Base-by-base conservation (phyloP, 1,139 yeast genomes). In the Suhomyces taliae region DNA sequence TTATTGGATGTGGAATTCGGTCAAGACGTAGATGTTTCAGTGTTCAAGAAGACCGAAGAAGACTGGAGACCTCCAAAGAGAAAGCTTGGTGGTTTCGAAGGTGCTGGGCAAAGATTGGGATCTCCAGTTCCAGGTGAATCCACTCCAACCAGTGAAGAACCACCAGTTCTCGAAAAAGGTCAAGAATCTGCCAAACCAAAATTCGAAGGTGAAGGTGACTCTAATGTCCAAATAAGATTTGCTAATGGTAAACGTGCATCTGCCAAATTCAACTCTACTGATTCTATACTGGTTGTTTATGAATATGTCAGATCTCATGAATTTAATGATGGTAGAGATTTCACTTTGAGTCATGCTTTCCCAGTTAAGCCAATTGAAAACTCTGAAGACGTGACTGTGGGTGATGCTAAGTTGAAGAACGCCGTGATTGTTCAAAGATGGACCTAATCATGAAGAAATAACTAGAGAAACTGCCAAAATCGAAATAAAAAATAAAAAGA, bases 11-110 rank as follows among this genome's bases (percentile, higher is more conserved):
- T 93, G 10, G 83, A 85, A 58, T 83, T 83, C 60, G 96, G 96
- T 39, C 98, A 93, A 69, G 95, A 89, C 54, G 98, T 95, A n/a
- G 97, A 91, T 63, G 97, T 93, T 14, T 82, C 85, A 38, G 95
- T 93, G n/a, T 77, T 78, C 50, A 84, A 85, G 60, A 85, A 85
- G 58, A 71, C 88, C 41, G 96, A 90, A 48, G 96, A 91, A 64
- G 90, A 88, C 44, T 93, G 81, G 69, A 70, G 63, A 38, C 85
- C 95, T 9, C 91, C 96, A 33, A 86, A 84, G 69, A 76, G 79
- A 47, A 79, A 61, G 60, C 55, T 70, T 7, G 90, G 83, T 5
- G 96, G 97, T 0, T 91, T 88, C 63, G 72, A 67, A 27, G 98
- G 99, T 5, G 62, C 70, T 2, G 99, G 99, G n/a, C 86, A 85